Percentiles rank a stretch among this genome's conserved stretches.
These are phyloP conservation scores for Haplosporangium gracile DNA, from an alignment of 192 early-diverging fungal genomes.

Conservation along the genomic window DNA sequence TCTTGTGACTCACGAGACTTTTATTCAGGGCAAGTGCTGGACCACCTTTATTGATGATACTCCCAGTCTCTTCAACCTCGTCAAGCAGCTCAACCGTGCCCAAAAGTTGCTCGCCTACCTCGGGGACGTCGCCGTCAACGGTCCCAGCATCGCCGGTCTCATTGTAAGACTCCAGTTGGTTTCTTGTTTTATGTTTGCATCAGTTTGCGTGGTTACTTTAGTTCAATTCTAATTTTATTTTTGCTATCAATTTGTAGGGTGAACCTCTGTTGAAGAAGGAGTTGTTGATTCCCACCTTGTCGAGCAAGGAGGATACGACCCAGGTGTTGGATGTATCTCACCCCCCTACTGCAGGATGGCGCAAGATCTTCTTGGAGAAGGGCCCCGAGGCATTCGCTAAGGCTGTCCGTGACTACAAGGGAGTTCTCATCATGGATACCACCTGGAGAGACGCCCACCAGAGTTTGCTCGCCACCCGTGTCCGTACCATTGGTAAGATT, in stretches of 20 bases:
- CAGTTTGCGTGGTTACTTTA: no score
- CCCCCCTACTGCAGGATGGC: slow-evolving; percentile 85
- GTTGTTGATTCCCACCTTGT: slow-evolving; percentile 75
- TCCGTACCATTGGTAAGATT: slow-evolving; percentile 93
- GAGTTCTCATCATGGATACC: slow-evolving; percentile 95
- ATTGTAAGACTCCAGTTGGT: slow-evolving; percentile 54
- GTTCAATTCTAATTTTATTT: no score
- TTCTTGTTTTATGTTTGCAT: not conserved
- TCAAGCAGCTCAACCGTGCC: slow-evolving; percentile 85
- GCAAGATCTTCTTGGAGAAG: slow-evolving; percentile 85
- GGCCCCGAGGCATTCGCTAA: slow-evolving; percentile 94
- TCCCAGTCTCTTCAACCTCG: slow-evolving; percentile 89
- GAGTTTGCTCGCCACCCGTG: slow-evolving; percentile 93
- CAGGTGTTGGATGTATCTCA: slow-evolving; percentile 65
- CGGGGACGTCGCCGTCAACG: slow-evolving; percentile 94
- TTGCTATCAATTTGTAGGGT: slow-evolving; percentile 44
- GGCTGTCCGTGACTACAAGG: slow-evolving; percentile 89
- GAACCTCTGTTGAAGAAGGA: slow-evolving; percentile 77
- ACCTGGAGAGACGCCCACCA: slow-evolving; percentile 99
- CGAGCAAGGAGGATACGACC: slow-evolving; percentile 45
- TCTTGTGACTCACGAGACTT: slow-evolving; percentile 85
- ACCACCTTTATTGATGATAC: slow-evolving; percentile 99
- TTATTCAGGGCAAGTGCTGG: slow-evolving; percentile 90
- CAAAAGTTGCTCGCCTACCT: slow-evolving; percentile 91
- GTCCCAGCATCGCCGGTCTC: slow-evolving; percentile 91